Evolutionary conservation across 2,329 filamentous ascomycete genomes (phyloP), one percentile per base, ranked within the genome.

Genomic region (Xylariomycetidae sp.): DNA sequence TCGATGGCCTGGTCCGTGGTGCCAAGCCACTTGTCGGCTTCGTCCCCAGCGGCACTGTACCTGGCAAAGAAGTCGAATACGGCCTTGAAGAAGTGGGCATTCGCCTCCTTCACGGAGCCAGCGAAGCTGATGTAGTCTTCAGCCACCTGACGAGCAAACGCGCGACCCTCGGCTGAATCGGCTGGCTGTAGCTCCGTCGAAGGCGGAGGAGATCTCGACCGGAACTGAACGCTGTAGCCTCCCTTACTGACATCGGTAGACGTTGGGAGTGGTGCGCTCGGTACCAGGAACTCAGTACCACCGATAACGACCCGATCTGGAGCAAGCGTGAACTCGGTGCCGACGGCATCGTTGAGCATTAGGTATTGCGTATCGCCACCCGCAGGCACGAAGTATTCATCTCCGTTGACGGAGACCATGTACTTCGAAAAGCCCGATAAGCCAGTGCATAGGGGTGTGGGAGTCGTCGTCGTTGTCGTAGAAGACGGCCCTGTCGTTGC

Each of bases 371-470:
- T 6, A 13, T 33, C 31, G 10, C 31, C 31, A 4, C 15, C 19
- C 6, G 22, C 16, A 6, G 31, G 31, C 23, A 33, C 31, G 12
- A 23, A 20, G 23, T 33, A 33, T 9, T 27, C 25, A 5, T n/a
- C 12, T 4, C 31, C 31, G 12, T 33, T 17, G 14, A 33, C 17
- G 4, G 20, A 12, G 5, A 33, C 31, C 9, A 33, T 9, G 22
- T 27, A 13, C 16, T 17, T 16, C 4, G 22, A n/a, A 16, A 33
- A 33, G 5, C 18, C 25, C 15, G 31, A 27, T 5, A 33, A 13
- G 9, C 31, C 31, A 4, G 31, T 19, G 17, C 31, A 33, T 9
- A 33, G 31, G 16, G 31, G 29, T 6, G 29, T 31, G 8, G 29
- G 29, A 25, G 8, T 25, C 8, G 22, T 8, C 8, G n/a, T n/a